Evolutionary conservation across 2,329 filamentous ascomycete species (phyloP), one percentile per base, ranked within the genome.

Genomic region (Grosmannia serpens): DNA sequence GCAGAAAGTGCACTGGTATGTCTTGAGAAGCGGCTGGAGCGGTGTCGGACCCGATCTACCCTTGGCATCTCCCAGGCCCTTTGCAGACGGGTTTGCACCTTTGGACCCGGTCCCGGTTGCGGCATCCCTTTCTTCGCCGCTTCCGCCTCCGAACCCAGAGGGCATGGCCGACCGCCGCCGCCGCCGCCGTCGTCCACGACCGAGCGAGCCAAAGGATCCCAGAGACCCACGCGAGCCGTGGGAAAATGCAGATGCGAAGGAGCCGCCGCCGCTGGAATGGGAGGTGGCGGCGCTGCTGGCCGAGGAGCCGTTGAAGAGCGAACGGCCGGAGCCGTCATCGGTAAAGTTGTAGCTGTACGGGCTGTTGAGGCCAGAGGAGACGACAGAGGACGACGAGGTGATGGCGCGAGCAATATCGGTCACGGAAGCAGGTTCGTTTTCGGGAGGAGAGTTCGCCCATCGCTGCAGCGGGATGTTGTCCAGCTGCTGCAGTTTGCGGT

Each of bases 1-100:
- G 68, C 83, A 86, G 74, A 86, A 86, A 62, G 83, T 86, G 68
- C 83, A 86, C 68, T 86, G 83, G 69, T 80, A 84, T 2, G 80
- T 81, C 65, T 81, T 82, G 59, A 78, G 71, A 2, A 77, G 78
- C 4, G 71, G 70, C 13, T 65, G 64, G 2, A 78, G 68, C 10
- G 63, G 29, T 2, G 60, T 59, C 10, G 62, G 47, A 2, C 62
- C 57, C 9, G 67, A 68, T 24, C 24, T 17, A 9, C 35, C 33
- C n/a, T 13, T n/a, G 24, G 4, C n/a, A 17, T 75, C 73, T 1
- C 73, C 71, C 1, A 62, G 62, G 15, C 67, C 66, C 62, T 73
- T 74, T 15, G 24, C 27, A 22, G 46, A 13, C 24, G 27, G 22
- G 13, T 24, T 22, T 9, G 10, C 26, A 8, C 47, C 27, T 20